Conservation (phyloP, 1,284 basidiomycete species). For the Trametes hirsuta region DNA sequence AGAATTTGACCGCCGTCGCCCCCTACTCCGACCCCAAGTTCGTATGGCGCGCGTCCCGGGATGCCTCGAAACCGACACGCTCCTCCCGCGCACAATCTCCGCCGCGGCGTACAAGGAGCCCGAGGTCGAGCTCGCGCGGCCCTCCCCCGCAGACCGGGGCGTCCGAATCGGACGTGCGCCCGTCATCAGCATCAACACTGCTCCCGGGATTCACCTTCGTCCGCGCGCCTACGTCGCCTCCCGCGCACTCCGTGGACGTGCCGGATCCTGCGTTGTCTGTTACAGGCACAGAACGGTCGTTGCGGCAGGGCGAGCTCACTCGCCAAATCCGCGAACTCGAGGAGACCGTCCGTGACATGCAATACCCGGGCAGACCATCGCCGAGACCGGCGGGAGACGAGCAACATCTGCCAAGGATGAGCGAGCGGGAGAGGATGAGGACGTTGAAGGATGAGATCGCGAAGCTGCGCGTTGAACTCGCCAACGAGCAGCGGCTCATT, state of each 20-base stretch:
- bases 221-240: slow-evolving; percentile 1
- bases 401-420: not conserved
- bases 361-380: not conserved
- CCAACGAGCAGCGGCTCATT: not conserved
- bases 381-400: not conserved
- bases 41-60: not conserved
- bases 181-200: not conserved
- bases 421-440: not conserved
- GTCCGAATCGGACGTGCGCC: not conserved
- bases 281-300: slow-evolving; percentile 18
- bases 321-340: slow-evolving; percentile 18
- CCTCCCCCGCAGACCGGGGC: not conserved
- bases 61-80: not conserved
- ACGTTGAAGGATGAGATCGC: slow-evolving; percentile 5
- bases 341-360: slow-evolving; percentile 6
- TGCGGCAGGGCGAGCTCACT: slow-evolving; percentile 13
- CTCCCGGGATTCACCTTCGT: not conserved
- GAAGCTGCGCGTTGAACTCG: not conserved
- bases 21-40: slow-evolving; percentile 4
- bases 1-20: slow-evolving; percentile 1
- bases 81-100: not conserved
- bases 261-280: slow-evolving; percentile 18
- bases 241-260: slow-evolving; percentile 16
- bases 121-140: not conserved
- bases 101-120: not conserved